These are phyloP conservation scores for Coniochaeta hoffmannii DNA, from an alignment of 2,329 filamentous ascomycete genomes.

Conservation along the genomic window DNA sequence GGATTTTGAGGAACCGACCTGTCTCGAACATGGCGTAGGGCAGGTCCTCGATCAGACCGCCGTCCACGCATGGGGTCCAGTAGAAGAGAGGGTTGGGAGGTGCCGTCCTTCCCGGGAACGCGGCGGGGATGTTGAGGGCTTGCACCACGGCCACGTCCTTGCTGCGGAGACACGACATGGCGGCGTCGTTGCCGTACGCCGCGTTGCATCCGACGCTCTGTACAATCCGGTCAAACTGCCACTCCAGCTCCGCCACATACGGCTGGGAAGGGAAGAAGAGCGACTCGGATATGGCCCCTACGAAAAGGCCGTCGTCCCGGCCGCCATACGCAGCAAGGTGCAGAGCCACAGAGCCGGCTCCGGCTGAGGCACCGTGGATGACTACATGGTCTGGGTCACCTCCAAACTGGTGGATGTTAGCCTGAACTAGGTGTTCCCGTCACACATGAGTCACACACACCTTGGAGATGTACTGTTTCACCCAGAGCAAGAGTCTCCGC, in stretches of 20 bases:
- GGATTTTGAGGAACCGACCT: slow-evolving; percentile 34
- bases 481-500: slow-evolving; percentile 52
- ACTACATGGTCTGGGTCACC: slow-evolving; percentile 52
- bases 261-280: slow-evolving; percentile 43
- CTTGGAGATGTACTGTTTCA: slow-evolving; percentile 48
- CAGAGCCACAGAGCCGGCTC: slow-evolving; percentile 48
- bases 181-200: slow-evolving; percentile 11
- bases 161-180: slow-evolving; percentile 34
- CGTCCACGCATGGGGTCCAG: slow-evolving; percentile 44
- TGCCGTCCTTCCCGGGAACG: slow-evolving; percentile 29
- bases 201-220: slow-evolving; percentile 26
- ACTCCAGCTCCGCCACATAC: slow-evolving; percentile 34
- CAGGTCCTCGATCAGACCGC: slow-evolving; percentile 33
- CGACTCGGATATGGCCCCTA: slow-evolving; percentile 37
- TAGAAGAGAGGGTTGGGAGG: slow-evolving; percentile 34
- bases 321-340: slow-evolving; percentile 41
- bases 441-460: slow-evolving; percentile 16
- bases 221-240: slow-evolving; percentile 34
- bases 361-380: slow-evolving; percentile 54
- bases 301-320: slow-evolving; percentile 36
- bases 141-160: slow-evolving; percentile 28
- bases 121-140: slow-evolving; percentile 28
- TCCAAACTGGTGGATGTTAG: slow-evolving; percentile 34
- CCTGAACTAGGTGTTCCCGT: not conserved
- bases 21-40: slow-evolving; percentile 31